phyloP scores from a whole-genome alignment of 108 stramenopile species.

The Skeletonema potamos region DNA sequence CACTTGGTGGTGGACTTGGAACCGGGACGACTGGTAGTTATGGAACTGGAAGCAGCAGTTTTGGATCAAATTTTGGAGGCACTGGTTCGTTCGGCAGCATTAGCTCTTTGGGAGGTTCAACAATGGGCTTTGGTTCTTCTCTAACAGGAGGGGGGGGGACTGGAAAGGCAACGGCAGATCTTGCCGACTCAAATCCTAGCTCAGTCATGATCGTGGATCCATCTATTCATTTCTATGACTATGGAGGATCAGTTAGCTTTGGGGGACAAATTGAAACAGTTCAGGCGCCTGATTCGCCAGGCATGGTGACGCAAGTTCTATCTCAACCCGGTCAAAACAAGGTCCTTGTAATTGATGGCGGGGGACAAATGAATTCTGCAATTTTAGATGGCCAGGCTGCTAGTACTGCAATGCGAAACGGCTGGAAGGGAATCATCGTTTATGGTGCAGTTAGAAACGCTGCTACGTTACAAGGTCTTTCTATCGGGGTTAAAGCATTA shows the following conservation, averaged over 20 bases:
- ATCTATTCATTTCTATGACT: slow-evolving; percentile 25
- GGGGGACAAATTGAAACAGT: slow-evolving; percentile 43
- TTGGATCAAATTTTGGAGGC: neutral
- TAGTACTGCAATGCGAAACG: slow-evolving; percentile 32
- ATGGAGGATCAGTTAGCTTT: slow-evolving; percentile 26
- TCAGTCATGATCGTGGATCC: slow-evolving; percentile 31
- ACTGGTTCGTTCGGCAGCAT: slow-evolving; percentile 7
- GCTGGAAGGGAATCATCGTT: slow-evolving; percentile 71
- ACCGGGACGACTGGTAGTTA: neutral
- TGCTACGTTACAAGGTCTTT: slow-evolving; percentile 37
- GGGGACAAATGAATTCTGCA: slow-evolving; percentile 37
- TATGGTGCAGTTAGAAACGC: slow-evolving; percentile 75
- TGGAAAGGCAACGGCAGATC: slow-evolving; percentile 22
- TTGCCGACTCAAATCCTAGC: slow-evolving; percentile 32
- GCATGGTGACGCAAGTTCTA: slow-evolving; percentile 35
- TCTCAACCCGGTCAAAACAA: slow-evolving; percentile 40
- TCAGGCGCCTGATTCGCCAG: slow-evolving; percentile 40
- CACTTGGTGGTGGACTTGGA: neutral
- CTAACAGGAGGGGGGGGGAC: neutral
- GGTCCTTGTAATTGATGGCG: slow-evolving; percentile 46
- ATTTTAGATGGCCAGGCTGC: slow-evolving; percentile 45
- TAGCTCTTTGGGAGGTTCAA: neutral
- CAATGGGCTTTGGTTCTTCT: slow-evolving; percentile 7
- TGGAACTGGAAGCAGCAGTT: neutral
- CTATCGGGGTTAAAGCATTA: slow-evolving; percentile 70